Evolutionary conservation across 1,284 basidiomycete genomes (phyloP), one percentile per base, ranked within the genome.

Genomic region (Peniophora sp.): DNA sequence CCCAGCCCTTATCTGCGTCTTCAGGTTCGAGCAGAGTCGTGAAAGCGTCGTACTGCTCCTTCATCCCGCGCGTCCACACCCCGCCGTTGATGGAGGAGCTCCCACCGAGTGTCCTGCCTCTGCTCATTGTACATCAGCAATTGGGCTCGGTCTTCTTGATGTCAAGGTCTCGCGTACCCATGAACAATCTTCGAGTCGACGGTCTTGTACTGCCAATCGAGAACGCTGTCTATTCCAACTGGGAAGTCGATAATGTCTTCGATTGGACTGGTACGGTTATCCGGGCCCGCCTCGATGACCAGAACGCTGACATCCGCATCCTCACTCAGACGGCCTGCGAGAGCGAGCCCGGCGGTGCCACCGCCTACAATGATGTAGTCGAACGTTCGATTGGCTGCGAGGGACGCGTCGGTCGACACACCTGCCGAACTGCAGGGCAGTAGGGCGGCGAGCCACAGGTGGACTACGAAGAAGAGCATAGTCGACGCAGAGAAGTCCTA

Each of bases 1-100:
- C 75, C 80, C 81, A 85, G 6, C 74, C 75, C 6, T 74, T 68
- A 43, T 57, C 62, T 1, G 70, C 39, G 17, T 43, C 38, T 5
- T 39, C 22, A 16, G 35, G 36, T 3, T 49, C 48, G 19, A 49
- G 36, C 19, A 49, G 24, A 19, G 22, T 16, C 20, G 48, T 22
- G 19, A 36, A 49, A 2, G 48, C 35, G 36, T 49, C 48, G 23
- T 49, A 49, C 36, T 49, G 36, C 14, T 9, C 39, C 22, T 43
- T 49, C 48, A 25, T 22, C 17, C 36, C 48, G 22, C 48, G 35
- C 16, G 38, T 43, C 48, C 48, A 49, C 35, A 38, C 39, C 35
- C 17, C 48, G 3, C 48, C 48, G 17, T 49, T 49, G 35, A 49
- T 43, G 9, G 48, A 22, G 11, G 36, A 41, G 22, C 36, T 41